Percentiles rank a stretch among this genome's conserved stretches.
Evolutionary conservation across 768 basidiomycete genomes (phyloP).

Genomic region (Suillus subalutaceus): DNA sequence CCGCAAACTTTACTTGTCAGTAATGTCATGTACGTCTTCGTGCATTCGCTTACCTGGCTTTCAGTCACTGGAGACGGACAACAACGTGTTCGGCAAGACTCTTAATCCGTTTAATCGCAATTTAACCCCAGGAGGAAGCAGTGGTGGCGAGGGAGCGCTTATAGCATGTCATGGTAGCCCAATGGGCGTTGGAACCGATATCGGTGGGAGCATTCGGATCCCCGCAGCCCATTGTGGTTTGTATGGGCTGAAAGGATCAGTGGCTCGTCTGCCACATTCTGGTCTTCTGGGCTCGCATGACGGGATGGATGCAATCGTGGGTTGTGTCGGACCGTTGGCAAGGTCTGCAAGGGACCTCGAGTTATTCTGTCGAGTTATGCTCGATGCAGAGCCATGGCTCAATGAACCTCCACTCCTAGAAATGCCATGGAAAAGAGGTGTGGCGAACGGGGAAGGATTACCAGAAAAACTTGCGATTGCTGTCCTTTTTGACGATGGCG

Average conservation of each 20-base stretch:
- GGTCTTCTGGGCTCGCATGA: constrained; percentile 52
- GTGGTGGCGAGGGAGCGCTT: constrained; percentile 51
- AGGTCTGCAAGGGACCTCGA: constrained; percentile 51
- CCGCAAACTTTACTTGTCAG: constrained; percentile 52
- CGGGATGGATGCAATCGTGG: constrained; percentile 56
- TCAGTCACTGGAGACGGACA: constrained; percentile 56
- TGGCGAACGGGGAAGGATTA: constrained; percentile 40
- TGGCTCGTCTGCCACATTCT: constrained; percentile 53
- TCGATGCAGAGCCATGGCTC: constrained; percentile 50
- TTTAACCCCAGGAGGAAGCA: constrained; percentile 48
- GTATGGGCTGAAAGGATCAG: constrained; percentile 50
- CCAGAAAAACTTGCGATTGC: constrained; percentile 47
- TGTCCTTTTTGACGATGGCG: constrained; percentile 53
- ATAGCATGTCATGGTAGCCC: constrained; percentile 46
- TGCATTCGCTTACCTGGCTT: constrained; percentile 17
- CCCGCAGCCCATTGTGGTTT: constrained; percentile 45
- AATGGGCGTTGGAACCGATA: constrained; percentile 48
- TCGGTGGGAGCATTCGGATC: constrained; percentile 49
- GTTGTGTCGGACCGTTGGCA: constrained; percentile 51
- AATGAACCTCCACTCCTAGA: constrained; percentile 48
- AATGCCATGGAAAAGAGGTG: constrained; percentile 49
- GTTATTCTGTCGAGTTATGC: constrained; percentile 50
- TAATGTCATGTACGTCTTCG: constrained; percentile 11
- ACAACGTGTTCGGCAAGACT: constrained; percentile 59
- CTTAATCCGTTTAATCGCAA: constrained; percentile 65